Evolutionary conservation across 805 yeast species (phyloP), one percentile per base, ranked within the genome.

Genomic region (Lipomyces chichibuensis): DNA sequence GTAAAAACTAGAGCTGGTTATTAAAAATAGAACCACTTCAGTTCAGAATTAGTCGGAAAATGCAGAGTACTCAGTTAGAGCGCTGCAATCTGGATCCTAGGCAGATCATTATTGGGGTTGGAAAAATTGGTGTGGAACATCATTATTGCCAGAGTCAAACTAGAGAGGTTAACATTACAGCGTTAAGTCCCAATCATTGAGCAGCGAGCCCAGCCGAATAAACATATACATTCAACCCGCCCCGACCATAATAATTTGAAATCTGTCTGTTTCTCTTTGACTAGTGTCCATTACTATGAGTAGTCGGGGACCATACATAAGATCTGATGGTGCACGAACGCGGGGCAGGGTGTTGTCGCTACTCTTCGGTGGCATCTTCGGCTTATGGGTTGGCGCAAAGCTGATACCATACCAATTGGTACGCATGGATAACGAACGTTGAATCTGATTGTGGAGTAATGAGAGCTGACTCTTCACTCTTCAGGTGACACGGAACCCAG

Each of bases 321-420:
- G 62, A 29, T 29, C 29, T n/a, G 62, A 59, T 17, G 57, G 46
- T 13, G 56, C 62, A 14, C 25, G 25, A 11, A 39, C 43, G 27
- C 62, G 62, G n/a, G 62, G 62, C 17, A 55, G 62, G 13, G 62
- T 59, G 56, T 23, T 59, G 37, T 59, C 62, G 17, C 37, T 59
- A 3, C 25, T 59, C 14, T 27, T 59, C 7, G 62, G 62, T 11
- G 62, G 62, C 27, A n/a, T 59, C 11, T 23, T 51, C 14, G 62
- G 62, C 29, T 20, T 59, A 13, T 59, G 49, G 32, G 20, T 59
- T 13, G 62, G 62, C 23, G 57, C 43, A 20, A 59, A 59, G 46
- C 13, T 59, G 17, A 59, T 59, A 29, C 62, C 62, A 29, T 59
- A 59, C 23, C 27, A 43, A n/a, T 27, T 59, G 33, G 62, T 59